Evolutionary conservation across 1,284 basidiomycete genomes (phyloP), one percentile per base, ranked within the genome.

Genomic region (Rhodotorula mucilaginosa): DNA sequence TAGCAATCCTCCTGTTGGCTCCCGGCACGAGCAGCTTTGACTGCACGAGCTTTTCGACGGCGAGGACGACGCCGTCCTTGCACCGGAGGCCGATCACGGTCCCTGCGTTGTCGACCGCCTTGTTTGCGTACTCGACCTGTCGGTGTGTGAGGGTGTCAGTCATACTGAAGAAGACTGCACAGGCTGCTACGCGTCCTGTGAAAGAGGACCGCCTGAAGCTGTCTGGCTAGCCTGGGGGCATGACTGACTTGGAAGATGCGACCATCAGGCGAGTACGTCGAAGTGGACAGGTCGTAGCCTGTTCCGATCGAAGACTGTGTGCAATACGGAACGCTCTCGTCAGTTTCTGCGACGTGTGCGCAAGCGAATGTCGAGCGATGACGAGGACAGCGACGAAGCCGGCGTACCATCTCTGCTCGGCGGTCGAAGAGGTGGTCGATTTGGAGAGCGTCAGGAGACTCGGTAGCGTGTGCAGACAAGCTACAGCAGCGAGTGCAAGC

Each of bases 21-120:
- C 90, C 93, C 58, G 95, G 94, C 6, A 99, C 91, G 54, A 99
- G 86, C 64, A 99, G 88, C 83, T 98, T 99, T 56, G 93, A 97
- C 81, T 96, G 93, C n/a, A 98, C 87, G 64, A 98, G 87, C 82
- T 98, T 97, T 86, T 99, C 97, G 23, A 98, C 94, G 15, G 93
- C 97, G 54, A 98, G 84, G 21, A 99, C 88, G 69, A 99, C 84
- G 49, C 97, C 97, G 80, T 97, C 94, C 81, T 92, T 94, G 79
- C 93, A 91, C 80, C 91, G 88, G 61, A 99, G 85, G 48, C 74
- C 75, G 65, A 82, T 81, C 29, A 79, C 81, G 6, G 81, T 82
- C 89, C 97, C 97, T 56, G 96, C 93, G 82, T 97, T 97, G 83
- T 99, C 97, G 68, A 98, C 96, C 48, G 97, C 95, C 83, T 99